phyloP scores from a whole-genome alignment of 2,329 filamentous ascomycete species.

The Colletotrichum eleusines region DNA sequence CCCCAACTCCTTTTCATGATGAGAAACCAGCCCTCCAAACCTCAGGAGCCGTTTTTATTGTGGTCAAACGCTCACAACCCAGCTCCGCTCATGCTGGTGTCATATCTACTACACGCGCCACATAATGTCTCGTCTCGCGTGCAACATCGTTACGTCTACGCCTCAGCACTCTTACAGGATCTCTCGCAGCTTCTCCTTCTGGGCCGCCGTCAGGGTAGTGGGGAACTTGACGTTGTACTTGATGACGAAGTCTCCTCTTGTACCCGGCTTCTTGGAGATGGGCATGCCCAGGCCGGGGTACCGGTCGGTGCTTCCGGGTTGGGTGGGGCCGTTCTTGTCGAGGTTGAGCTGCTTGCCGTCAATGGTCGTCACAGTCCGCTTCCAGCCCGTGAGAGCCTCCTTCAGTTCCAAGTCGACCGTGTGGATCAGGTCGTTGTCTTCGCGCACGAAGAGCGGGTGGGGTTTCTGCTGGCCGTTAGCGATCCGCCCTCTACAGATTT shows the following conservation, averaged over 20 bases:
- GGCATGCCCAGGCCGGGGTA: constrained; percentile 95
- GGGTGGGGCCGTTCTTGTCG: constrained; percentile 85
- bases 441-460: constrained; percentile 85
- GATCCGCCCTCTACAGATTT: not conserved
- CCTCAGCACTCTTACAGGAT: constrained; percentile 68
- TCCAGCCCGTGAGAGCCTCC: constrained; percentile 95
- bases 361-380: constrained; percentile 90
- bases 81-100: not conserved
- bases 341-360: constrained; percentile 88
- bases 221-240: constrained; percentile 96
- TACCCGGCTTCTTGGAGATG: constrained; percentile 86
- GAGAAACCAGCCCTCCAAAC: constrained; percentile 12
- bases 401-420: constrained; percentile 87
- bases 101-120: not conserved
- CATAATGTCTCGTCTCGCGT: not conserved
- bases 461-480: constrained; percentile 77
- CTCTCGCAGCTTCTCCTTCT: constrained; percentile 85
- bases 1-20: constrained; percentile 36
- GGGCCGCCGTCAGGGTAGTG: constrained; percentile 76
- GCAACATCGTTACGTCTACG: not conserved
- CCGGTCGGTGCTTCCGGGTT: constrained; percentile 82
- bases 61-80: constrained; percentile 12
- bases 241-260: constrained; percentile 89
- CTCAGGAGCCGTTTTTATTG: constrained; percentile 1
- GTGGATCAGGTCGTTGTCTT: constrained; percentile 87